Conservation (phyloP, 768 basidiomycete genomes). For the Austroboletus festivus region DNA sequence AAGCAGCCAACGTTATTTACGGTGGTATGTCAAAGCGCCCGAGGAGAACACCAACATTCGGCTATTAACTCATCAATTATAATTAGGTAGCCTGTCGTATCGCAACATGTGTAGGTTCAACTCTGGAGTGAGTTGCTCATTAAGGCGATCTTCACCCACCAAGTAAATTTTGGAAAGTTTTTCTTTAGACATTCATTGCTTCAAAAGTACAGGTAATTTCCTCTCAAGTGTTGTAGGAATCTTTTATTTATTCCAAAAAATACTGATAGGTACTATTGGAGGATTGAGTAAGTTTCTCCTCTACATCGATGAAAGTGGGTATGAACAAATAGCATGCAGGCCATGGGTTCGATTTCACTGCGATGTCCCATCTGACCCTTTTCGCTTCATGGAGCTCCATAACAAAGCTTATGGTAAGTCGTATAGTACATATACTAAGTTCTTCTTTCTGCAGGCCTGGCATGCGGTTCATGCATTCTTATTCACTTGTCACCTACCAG, state of each 20-base stretch:
- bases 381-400: slow-evolving; percentile 54
- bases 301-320: slow-evolving; percentile 36
- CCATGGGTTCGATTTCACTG: slow-evolving; percentile 55
- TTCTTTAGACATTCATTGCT: slow-evolving; percentile 42
- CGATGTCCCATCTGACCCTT: slow-evolving; percentile 47
- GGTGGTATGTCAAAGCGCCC: slow-evolving; percentile 36
- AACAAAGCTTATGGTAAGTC: slow-evolving; percentile 49
- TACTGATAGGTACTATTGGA: slow-evolving; percentile 27
- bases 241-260: not conserved
- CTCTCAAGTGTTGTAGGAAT: not conserved
- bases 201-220: slow-evolving; percentile 29
- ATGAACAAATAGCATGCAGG: slow-evolving; percentile 22
- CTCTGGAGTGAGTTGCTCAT: slow-evolving; percentile 48
- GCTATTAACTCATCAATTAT: not conserved
- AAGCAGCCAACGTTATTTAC: slow-evolving; percentile 42
- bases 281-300: slow-evolving; percentile 24
- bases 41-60: not conserved
- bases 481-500: slow-evolving; percentile 22
- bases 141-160: not conserved
- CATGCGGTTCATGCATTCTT: not conserved
- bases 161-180: slow-evolving; percentile 34
- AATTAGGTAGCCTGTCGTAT: slow-evolving; percentile 35
- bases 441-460: no score
- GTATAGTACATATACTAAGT: no score
- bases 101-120: slow-evolving; percentile 79